A percentile compares a stretch with the other conserved stretches of the same genome.
Conservation (phyloP, 192 early-diverging fungal genomes). For the Rhizoclosmatium sp. region DNA sequence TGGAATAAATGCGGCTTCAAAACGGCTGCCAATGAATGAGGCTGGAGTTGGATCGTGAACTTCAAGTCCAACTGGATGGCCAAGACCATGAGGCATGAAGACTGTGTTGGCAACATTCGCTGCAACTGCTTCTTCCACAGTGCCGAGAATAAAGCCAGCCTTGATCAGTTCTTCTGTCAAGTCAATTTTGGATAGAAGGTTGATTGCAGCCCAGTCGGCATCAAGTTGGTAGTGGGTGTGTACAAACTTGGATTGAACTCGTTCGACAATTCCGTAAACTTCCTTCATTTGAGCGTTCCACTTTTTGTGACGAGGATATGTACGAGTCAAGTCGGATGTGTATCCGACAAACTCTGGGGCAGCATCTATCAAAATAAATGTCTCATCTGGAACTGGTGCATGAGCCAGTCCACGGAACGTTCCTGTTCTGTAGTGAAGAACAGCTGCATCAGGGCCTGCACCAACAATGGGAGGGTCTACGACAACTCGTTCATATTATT, state of each 20-base stretch:
- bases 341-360: slow-evolving; percentile 82
- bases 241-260: slow-evolving; percentile 31
- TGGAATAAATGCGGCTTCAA: not conserved
- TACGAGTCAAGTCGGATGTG: slow-evolving; percentile 91
- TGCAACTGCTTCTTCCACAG: slow-evolving; percentile 56
- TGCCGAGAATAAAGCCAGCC: slow-evolving; percentile 73
- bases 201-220: slow-evolving; percentile 56
- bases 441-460: slow-evolving; percentile 77
- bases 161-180: slow-evolving; percentile 50
- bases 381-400: slow-evolving; percentile 13
- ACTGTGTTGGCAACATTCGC: slow-evolving; percentile 64
- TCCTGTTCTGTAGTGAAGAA: slow-evolving; percentile 89
- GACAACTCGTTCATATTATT: slow-evolving; percentile 60
- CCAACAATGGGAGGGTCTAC: slow-evolving; percentile 89
- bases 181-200: slow-evolving; percentile 8
- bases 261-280: slow-evolving; percentile 41
- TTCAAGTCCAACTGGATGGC: slow-evolving; percentile 82
- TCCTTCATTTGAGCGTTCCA: slow-evolving; percentile 35
- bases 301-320: slow-evolving; percentile 42
- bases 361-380: slow-evolving; percentile 86
- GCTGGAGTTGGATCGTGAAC: slow-evolving; percentile 82
- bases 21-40: not conserved
- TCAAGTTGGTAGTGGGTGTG: slow-evolving; percentile 12
- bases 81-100: slow-evolving; percentile 92
- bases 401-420: slow-evolving; percentile 52